Percentiles rank a stretch among this genome's conserved stretches.
These are phyloP conservation scores for Leishmania amazonensis DNA, from an alignment of 208 protist genomes.

Conservation along the genomic window DNA sequence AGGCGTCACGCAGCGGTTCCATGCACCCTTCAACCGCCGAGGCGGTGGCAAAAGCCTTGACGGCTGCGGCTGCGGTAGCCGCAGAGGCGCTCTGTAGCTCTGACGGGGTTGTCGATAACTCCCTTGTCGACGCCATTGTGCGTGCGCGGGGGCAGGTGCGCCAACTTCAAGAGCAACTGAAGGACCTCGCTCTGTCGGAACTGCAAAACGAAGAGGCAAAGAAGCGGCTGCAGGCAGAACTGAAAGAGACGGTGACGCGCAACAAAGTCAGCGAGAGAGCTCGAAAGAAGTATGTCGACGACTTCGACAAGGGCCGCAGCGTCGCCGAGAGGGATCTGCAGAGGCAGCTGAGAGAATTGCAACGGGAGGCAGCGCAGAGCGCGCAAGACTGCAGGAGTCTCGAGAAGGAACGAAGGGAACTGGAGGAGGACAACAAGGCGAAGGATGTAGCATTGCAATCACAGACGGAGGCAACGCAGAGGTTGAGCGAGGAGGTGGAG, in stretches of 20 bases:
- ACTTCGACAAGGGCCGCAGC: constrained; percentile 1
- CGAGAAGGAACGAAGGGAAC: constrained; percentile 16
- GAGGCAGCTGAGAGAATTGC: constrained; percentile 8
- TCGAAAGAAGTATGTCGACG: constrained; percentile 15
- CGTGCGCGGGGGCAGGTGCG: constrained; percentile 14
- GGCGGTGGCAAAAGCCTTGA: constrained; percentile 1
- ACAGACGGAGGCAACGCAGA: not conserved
- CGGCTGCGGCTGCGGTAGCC: not conserved
- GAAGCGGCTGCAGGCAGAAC: not conserved
- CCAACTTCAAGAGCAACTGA: constrained; percentile 15
- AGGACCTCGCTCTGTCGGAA: not conserved
- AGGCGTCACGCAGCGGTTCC: not conserved
- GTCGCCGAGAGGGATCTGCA: constrained; percentile 15
- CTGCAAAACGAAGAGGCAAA: constrained; percentile 2
- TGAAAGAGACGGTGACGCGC: constrained; percentile 6
- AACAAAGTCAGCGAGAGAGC: not conserved
- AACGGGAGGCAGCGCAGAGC: constrained; percentile 12
- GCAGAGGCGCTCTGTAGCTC: not conserved
- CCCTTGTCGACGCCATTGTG: constrained; percentile 23
- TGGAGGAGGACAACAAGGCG: not conserved
- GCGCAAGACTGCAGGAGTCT: constrained; percentile 7
- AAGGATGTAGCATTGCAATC: not conserved
- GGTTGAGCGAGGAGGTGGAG: not conserved
- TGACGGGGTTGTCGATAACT: not conserved
- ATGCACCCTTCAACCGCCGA: not conserved